These are phyloP conservation scores for Fusarium sp. DNA, from an alignment of 2,329 filamentous ascomycete genomes.

Conservation along the genomic window DNA sequence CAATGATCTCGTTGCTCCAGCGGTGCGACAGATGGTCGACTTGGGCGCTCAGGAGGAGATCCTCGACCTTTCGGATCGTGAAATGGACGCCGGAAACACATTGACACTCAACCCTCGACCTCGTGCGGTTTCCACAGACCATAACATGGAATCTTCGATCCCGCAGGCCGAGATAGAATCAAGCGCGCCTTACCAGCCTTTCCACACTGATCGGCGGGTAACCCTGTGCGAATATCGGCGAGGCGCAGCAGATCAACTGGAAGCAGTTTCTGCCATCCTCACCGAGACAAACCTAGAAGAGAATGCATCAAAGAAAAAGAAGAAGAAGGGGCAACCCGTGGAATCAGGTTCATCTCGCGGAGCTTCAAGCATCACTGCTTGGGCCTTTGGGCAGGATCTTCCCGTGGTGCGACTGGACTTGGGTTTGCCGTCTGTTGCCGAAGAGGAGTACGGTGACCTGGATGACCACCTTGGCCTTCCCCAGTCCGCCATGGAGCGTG, in stretches of 20 bases:
- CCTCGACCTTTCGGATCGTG: slow-evolving; percentile 61
- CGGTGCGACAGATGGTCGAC: slow-evolving; percentile 62
- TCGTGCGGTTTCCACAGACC: slow-evolving; percentile 49
- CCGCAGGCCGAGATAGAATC: slow-evolving; percentile 90
- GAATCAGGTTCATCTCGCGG: slow-evolving; percentile 28
- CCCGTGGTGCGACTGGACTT: slow-evolving; percentile 60
- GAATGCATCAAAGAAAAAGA: slow-evolving; percentile 49
- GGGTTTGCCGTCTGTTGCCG: slow-evolving; percentile 55
- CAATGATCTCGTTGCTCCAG: slow-evolving; percentile 64
- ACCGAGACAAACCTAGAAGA: slow-evolving; percentile 54
- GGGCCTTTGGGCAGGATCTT: slow-evolving; percentile 69
- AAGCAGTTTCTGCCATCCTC: slow-evolving; percentile 52
- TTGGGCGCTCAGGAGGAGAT: slow-evolving; percentile 62
- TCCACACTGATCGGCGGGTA: slow-evolving; percentile 89
- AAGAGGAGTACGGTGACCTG: slow-evolving; percentile 61
- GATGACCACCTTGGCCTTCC: slow-evolving; percentile 67
- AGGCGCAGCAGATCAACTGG: slow-evolving; percentile 46
- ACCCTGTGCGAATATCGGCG: slow-evolving; percentile 71
- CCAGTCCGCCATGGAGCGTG: slow-evolving; percentile 69
- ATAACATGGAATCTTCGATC: slow-evolving; percentile 68
- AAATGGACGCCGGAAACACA: slow-evolving; percentile 63
- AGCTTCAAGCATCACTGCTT: slow-evolving; percentile 46
- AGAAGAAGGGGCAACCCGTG: slow-evolving; percentile 46
- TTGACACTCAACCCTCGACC: slow-evolving; percentile 58
- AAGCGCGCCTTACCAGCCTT: slow-evolving; percentile 92